phyloP scores from a whole-genome alignment of 1,284 basidiomycete genomes.

The Apiotrichum brassicae region DNA sequence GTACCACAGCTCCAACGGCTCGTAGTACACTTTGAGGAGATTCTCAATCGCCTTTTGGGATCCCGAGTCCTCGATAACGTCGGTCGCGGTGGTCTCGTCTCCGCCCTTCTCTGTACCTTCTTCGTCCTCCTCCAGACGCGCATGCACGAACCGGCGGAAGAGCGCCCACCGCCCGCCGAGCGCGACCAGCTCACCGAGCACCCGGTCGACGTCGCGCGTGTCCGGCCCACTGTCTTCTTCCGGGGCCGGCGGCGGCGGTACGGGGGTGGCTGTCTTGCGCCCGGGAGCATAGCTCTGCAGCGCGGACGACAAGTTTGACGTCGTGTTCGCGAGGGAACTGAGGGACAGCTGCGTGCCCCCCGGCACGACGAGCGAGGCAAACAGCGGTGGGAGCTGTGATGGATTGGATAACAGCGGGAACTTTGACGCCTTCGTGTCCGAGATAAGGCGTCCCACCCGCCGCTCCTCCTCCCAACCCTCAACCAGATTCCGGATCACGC shows the following conservation, averaged over 20 bases:
- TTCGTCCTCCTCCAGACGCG: constrained; percentile 46
- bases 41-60: constrained; percentile 59
- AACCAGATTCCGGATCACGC: constrained; percentile 67
- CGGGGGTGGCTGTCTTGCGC: constrained; percentile 34
- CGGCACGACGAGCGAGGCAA: constrained; percentile 22
- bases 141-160: constrained; percentile 78
- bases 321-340: constrained; percentile 36
- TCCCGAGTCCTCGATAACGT: constrained; percentile 46
- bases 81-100: constrained; percentile 16
- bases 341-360: constrained; percentile 28
- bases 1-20: constrained; percentile 89
- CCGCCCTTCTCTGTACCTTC: constrained; percentile 25
- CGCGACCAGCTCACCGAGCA: constrained; percentile 75
- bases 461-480: constrained; percentile 88
- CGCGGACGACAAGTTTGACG: constrained; percentile 48
- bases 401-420: constrained; percentile 41
- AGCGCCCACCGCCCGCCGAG: constrained; percentile 89
- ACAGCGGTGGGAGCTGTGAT: constrained; percentile 33
- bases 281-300: constrained; percentile 39
- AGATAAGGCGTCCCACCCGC: constrained; percentile 45
- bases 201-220: constrained; percentile 80
- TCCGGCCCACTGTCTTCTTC: constrained; percentile 60
- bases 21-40: constrained; percentile 68
- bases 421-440: constrained; percentile 42
- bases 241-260: constrained; percentile 18